Evolutionary conservation across 306 rosid species (phyloP), one percentile per base, ranked within the genome.

Genomic region (Prunus campanulata): DNA sequence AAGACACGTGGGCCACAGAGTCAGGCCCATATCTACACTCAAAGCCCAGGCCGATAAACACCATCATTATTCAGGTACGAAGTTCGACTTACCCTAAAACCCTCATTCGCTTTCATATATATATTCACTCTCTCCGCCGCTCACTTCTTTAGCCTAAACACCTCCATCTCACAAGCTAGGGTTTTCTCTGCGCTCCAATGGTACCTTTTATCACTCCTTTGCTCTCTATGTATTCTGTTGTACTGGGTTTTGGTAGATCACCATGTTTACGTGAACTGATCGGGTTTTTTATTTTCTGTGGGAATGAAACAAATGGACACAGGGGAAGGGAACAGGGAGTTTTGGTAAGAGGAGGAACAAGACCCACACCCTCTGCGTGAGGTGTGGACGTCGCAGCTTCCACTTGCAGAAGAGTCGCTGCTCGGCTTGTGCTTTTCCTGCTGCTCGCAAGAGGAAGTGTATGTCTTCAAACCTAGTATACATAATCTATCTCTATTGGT

Each of bases 361-460:
- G 93, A 92, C 98, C 50, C 98, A 95, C 90, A 90, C 96, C 1
- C 96, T 95, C 32, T 95, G 98, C 39, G 90, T 95, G 54, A 85
- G 98, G 85, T 95, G 98, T 72, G 98, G 98, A 65, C 98, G 98
- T 74, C 98, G 97, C 79, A 94, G 98, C 78, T 94, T 94, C 79
- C 98, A 94, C 71, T 93, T 94, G 48, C 98, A 94, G 89, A 94
- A 94, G 89, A 94, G 98, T 77, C 94, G 97, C 15, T 92, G 98
- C 73, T 15, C 98, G 0, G 98, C 97, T 2, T 94, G 98, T 70
- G 98, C 95, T 14, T 94, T 62, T 75, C 98, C 98, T 1, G 98
- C 98, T 46, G 98, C 98, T 1, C 98, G 98, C 82, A 83, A 70
- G 78, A 90, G 98, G 81, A 90, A 74, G 27, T 95, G 98, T 95